Base-by-base conservation (phyloP, 1,284 basidiomycete genomes). In the Ustilago vetiveriae region DNA sequence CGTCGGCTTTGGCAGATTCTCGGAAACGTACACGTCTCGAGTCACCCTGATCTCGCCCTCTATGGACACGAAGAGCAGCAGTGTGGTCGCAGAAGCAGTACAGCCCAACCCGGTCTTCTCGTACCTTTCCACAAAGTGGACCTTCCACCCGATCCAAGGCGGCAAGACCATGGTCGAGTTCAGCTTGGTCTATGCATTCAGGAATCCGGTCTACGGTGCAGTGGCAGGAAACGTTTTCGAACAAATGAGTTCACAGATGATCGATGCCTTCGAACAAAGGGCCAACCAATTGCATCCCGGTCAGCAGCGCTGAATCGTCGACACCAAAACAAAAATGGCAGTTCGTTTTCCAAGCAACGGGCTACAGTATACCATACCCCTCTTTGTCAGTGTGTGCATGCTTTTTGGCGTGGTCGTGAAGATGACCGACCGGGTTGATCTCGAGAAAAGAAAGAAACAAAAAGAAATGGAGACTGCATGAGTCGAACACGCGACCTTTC, bases 231-330 rank as follows among this genome's bases (percentile, higher is more conserved):
- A 89, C 11, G 92, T 96, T 75, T 92, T 97, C 78, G 90, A 90
- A 21, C 88, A 90, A 78, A 90, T 96, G 9, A 92, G 91, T 8
- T 88, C 88, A 64, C 86, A 90, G 83, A 97, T 96, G 92, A 90
- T 97, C 22, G 85, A 90, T 59, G 94, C 94, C 4, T 98, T 98
- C 76, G 92, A 96, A 82, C 85, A 89, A 72, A 86, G 94, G 29
- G 94, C 60, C 13, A 37, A 62, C 24, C 19, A 47, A 19, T 30
- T 69, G 41, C 62, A 65, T 46, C 46, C 62, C 8, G 6, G 0
- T 3, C 36, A 37, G 19, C 44, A n/a, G 3, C 42, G 24, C 23
- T 23, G 37, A 24, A 42, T 6, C 7, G 6, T 13, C 19, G 0
- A 3, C 23, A 16, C 14, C 26, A 22, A 38, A 21, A 6, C 13